Conservation (phyloP, 78 protist species). For the Pirum gemmata region DNA sequence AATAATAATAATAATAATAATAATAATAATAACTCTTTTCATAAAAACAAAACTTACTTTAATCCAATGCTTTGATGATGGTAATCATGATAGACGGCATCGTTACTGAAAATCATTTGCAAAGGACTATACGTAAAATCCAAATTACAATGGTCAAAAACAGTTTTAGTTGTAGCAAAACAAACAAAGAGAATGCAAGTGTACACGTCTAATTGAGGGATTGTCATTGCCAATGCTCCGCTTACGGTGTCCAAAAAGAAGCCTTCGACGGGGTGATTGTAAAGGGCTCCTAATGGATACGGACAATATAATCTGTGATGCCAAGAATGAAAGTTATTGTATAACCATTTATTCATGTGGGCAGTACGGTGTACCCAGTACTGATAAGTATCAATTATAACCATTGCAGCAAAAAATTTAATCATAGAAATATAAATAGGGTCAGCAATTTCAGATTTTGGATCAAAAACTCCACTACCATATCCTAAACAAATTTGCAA, state of each 20-base stretch:
- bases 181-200: conserved; percentile 41
- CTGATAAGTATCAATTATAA: conserved; percentile 48
- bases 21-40: background rate
- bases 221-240: conserved; percentile 40
- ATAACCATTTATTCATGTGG: conserved; percentile 50
- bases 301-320: conserved; percentile 53
- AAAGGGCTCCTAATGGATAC: conserved; percentile 49
- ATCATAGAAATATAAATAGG: background rate
- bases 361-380: conserved; percentile 52
- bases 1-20: background rate
- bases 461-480: background rate
- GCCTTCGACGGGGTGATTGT: conserved; percentile 57
- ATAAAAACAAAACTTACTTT: background rate
- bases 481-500: background rate
- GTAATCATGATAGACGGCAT: conserved; percentile 48
- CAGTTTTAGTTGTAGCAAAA: conserved; percentile 39
- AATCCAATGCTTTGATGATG: conserved; percentile 53
- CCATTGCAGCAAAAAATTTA: background rate
- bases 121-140: conserved; percentile 38
- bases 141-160: conserved; percentile 35
- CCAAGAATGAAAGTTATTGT: conserved; percentile 49
- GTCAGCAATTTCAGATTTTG: conserved; percentile 15
- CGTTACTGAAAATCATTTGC: conserved; percentile 35
- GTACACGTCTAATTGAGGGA: conserved; percentile 32
- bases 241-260: conserved; percentile 46